Evolutionary conservation across 805 yeast species (phyloP), one percentile per base, ranked within the genome.

Genomic region (Ascoidea tarda): DNA sequence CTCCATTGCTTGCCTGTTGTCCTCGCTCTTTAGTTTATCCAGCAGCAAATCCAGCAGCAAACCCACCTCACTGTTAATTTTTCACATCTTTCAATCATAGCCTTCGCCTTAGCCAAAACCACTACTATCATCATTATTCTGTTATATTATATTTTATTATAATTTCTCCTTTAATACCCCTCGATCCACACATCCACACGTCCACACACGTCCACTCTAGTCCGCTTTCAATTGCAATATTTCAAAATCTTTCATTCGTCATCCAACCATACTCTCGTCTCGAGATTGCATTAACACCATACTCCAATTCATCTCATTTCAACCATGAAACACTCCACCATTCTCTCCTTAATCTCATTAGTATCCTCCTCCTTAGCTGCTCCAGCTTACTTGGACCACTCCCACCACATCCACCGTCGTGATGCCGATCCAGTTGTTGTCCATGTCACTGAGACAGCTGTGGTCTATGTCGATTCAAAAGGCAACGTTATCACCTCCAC

Each of bases 381-480:
- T 38, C 44, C 44, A 10, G 44, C 44, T 10, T 8, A 8, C 8
- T 10, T 38, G 44, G 44, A 38, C 14, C 44, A 38, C 14, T 8
- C 44, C 14, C 44, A 38, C 14, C 44, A 38, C 14, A 38, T 38
- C 14, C 44, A 38, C 14, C 44, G 44, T 38, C 44, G 44, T 38
- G 44, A 38, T 8, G 44, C 44, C 14, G 44, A 4, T 10, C 14
- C 44, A 38, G 8, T 38, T 10, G 14, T 14, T 38, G 44, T 38
- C 4, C 44, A 38, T 10, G 44, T 38, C 44, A 38, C 44, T 4
- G 44, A 72, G 44, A 55, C 57, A 4, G 54, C 53, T n/a, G 53
- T 55, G 5, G 69, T 69, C 33, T 62, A 68, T 51, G 74, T 70
- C 52, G 67, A 68, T 49, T 68, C 59, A 49, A 58, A 66, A 53